These are phyloP conservation scores for Entophlyctis luteolus DNA, from an alignment of 192 early-diverging fungal genomes.

Conservation along the genomic window DNA sequence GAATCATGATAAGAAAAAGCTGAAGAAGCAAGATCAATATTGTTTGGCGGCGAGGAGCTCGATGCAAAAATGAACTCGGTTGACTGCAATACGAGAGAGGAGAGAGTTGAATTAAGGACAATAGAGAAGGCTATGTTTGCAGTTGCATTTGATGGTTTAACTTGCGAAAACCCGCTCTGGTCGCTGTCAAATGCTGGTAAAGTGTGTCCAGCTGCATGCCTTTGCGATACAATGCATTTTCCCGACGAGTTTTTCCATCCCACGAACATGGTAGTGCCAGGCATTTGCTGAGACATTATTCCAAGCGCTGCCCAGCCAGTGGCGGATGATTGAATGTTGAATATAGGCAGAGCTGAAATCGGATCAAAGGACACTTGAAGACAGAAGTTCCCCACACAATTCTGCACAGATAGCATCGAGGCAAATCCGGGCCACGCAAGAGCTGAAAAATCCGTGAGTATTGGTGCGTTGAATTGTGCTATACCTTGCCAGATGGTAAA, in stretches of 20 bases:
- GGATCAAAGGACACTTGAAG: too few relatives aligned
- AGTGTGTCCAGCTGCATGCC: neutral
- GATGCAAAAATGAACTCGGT: neutral
- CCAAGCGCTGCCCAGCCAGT: conserved; percentile 28
- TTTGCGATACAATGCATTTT: neutral
- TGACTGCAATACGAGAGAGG: neutral
- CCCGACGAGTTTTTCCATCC: conserved; percentile 28
- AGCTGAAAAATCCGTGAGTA: too few relatives aligned
- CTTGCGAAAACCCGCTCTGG: neutral
- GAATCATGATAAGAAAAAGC: neutral
- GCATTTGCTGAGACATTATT: conserved; percentile 19
- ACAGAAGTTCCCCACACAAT: too few relatives aligned
- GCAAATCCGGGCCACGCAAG: too few relatives aligned
- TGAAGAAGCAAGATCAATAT: neutral
- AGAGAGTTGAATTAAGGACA: neutral
- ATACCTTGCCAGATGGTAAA: too few relatives aligned
- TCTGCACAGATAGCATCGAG: too few relatives aligned
- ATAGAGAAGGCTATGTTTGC: neutral
- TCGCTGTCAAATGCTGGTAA: neutral
- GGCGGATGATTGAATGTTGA: conserved; percentile 2
- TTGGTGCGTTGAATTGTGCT: too few relatives aligned
- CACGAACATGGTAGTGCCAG: conserved; percentile 25
- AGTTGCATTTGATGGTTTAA: neutral
- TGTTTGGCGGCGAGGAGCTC: neutral
- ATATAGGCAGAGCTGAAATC: too few relatives aligned